Conservation (phyloP, 805 yeast genomes). For the Lipomyces kockii region DNA sequence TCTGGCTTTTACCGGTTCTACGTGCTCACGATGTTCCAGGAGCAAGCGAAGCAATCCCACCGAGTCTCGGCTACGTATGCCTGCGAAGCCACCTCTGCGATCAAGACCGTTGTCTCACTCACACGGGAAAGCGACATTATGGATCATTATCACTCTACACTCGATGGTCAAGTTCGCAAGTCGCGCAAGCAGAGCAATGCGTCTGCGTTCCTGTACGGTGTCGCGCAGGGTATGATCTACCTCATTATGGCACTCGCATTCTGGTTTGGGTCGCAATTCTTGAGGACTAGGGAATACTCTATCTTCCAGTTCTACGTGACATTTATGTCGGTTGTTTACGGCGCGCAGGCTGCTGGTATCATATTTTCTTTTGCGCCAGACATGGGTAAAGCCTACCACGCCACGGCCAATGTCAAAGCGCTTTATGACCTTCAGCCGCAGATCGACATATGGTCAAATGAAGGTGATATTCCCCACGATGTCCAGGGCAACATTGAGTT, state of each 20-base stretch:
- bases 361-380: conserved; percentile 53
- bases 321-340: conserved; percentile 48
- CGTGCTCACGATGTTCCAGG: conserved; percentile 45
- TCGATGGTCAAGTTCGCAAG: conserved; percentile 16
- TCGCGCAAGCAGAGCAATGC: conserved; percentile 28
- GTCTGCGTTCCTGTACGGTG: conserved; percentile 47
- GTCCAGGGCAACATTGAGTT: conserved; percentile 58
- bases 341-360: conserved; percentile 53
- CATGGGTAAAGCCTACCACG: conserved; percentile 52
- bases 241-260: conserved; percentile 51
- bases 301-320: conserved; percentile 49
- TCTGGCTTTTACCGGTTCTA: conserved; percentile 50
- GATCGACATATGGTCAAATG: conserved; percentile 45
- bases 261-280: conserved; percentile 51
- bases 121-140: conserved; percentile 50
- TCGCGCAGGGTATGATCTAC: conserved; percentile 50
- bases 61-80: conserved; percentile 50
- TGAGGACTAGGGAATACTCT: conserved; percentile 44
- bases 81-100: conserved; percentile 49
- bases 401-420: conserved; percentile 45
- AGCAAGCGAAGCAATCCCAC: conserved; percentile 48
- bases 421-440: conserved; percentile 45
- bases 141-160: conserved; percentile 39
- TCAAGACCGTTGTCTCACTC: conserved; percentile 50
- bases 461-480: conserved; percentile 42